Evolutionary conservation across 2,329 filamentous ascomycete species (phyloP).

Genomic region (Talaromyces sp.): DNA sequence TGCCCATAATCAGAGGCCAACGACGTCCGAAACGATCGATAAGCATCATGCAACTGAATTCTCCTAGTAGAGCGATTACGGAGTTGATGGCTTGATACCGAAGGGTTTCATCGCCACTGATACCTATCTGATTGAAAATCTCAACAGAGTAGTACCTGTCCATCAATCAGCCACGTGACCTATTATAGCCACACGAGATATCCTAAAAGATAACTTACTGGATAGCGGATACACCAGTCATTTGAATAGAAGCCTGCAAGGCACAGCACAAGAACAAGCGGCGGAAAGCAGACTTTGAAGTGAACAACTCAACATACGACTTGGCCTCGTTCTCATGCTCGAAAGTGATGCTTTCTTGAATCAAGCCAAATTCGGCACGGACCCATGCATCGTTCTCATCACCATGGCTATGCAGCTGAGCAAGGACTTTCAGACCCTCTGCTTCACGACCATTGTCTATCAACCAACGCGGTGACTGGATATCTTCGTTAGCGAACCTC

Average conservation of each 20-base stretch:
- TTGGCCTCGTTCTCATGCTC: constrained; percentile 68
- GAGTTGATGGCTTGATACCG: constrained; percentile 74
- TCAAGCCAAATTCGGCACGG: constrained; percentile 66
- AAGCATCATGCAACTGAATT: constrained; percentile 62
- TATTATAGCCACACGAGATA: neutral
- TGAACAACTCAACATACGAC: constrained; percentile 67
- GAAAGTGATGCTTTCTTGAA: constrained; percentile 61
- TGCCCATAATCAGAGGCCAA: constrained; percentile 68
- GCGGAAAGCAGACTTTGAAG: constrained; percentile 62
- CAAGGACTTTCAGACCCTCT: constrained; percentile 63
- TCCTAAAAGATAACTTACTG: constrained; percentile 42
- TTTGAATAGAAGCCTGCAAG: constrained; percentile 68
- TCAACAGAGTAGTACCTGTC: constrained; percentile 60
- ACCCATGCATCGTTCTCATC: constrained; percentile 66
- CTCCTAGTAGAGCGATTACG: constrained; percentile 65
- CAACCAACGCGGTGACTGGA: constrained; percentile 64
- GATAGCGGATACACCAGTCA: constrained; percentile 72
- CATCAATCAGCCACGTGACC: neutral
- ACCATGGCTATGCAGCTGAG: constrained; percentile 66
- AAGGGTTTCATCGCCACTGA: constrained; percentile 60
- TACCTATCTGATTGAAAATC: constrained; percentile 68
- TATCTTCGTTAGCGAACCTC: constrained; percentile 13
- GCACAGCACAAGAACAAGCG: constrained; percentile 66
- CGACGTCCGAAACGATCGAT: constrained; percentile 68
- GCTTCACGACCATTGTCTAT: constrained; percentile 67